Evolutionary conservation across 176 grass and related monocot species (phyloP).

Genomic region (Paspalum notatum): DNA sequence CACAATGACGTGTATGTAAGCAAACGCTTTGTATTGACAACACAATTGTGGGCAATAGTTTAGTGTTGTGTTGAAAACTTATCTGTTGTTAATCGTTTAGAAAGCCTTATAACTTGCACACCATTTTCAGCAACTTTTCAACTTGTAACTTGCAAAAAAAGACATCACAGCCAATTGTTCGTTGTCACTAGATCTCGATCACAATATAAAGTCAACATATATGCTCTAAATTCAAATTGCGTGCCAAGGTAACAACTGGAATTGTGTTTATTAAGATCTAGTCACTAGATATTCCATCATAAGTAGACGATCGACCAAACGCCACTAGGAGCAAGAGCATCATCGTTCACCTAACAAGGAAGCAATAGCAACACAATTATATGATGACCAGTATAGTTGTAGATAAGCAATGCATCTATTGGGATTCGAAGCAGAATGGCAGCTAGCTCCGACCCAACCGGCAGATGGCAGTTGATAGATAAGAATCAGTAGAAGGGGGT

Average conservation of each 20-base stretch:
- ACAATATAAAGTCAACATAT: no score
- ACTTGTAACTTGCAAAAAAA: no score
- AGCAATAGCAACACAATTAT: neutral
- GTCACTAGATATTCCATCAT: neutral
- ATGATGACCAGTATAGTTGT: slow-evolving; percentile 4
- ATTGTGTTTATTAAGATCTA: neutral
- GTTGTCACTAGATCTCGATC: no score
- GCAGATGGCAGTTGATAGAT: neutral
- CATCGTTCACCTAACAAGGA: slow-evolving; percentile 38
- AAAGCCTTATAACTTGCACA: no score
- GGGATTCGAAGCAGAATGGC: neutral
- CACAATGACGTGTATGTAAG: no score
- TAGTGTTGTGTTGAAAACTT: no score
- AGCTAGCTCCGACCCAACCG: neutral
- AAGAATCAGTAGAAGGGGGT: neutral
- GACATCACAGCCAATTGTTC: no score
- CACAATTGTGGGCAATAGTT: no score
- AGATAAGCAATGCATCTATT: neutral
- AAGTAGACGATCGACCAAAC: slow-evolving; percentile 33
- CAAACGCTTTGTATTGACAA: no score
- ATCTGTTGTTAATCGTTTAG: no score
- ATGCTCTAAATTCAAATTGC: no score
- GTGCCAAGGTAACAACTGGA: neutral
- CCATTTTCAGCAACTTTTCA: no score
- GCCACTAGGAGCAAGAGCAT: slow-evolving; percentile 15